Evolutionary conservation across 768 basidiomycete genomes (phyloP), one percentile per base, ranked within the genome.

Genomic region (Tulasnella sp.): DNA sequence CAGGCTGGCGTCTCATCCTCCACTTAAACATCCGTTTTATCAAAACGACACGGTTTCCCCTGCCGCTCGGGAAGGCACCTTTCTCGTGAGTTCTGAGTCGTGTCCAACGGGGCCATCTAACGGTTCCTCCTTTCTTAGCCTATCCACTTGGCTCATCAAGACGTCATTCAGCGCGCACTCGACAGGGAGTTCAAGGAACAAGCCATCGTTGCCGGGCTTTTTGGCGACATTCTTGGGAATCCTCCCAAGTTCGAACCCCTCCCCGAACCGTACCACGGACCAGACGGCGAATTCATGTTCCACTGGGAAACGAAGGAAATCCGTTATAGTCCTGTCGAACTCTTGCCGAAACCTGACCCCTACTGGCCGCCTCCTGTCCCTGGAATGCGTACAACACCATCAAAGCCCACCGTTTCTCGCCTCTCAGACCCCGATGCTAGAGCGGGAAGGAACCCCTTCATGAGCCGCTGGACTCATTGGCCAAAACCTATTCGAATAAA

Each of bases 101-200:
- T 0, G 37, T n/a, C 22, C 14, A 11, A 12, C 3, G 29, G 29
- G 22, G 14, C 37, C 37, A 12, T 38, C 40, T 70, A 36, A 70
- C 29, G 19, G 36, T 1, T 29, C 4, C 69, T 42, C 7, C 1
- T 42, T 14, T 38, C 37, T 31, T n/a, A 74, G 73, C 58, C 73
- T 15, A n/a, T 38, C 17, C 29, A 36, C 25, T 29, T 54, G 19
- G 75, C 42, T 11, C 36, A 76, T 36, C 75, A 76, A 19, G 67
- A 67, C 15, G 75, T 76, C 40, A 7, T 76, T 22, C 67, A 76
- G 36, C 67, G 75, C 25, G 25, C 75, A 36, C 37, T 68, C 36
- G 64, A 76, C 25, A 31, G 75, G n/a, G 75, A 76, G 14, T 37
- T 76, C 11, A 69, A 34, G 22, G 75, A 76, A 36, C 75, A 76